Conservation (phyloP, 495 filamentous ascomycete genomes). For the Hypoxylon intermedium region DNA sequence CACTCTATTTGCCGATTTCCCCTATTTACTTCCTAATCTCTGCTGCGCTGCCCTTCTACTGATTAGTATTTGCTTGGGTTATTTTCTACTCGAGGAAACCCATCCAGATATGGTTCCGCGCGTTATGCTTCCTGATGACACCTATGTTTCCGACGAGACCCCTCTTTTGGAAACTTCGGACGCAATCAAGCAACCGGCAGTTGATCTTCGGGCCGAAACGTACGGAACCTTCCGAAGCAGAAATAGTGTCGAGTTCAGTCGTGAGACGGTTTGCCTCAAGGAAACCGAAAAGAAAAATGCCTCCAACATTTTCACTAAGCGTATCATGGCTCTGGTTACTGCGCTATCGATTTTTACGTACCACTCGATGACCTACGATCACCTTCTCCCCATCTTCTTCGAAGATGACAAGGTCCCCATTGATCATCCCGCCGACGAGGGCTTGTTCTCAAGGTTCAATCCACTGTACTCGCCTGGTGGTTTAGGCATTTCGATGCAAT, state of each 20-base stretch:
- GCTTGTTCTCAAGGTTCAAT: conserved; percentile 34
- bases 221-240: conserved; percentile 79
- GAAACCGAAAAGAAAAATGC: conserved; percentile 41
- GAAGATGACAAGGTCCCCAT: conserved; percentile 66
- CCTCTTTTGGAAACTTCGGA: conserved; percentile 76
- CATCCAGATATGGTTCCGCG: conserved; percentile 78
- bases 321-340: conserved; percentile 71
- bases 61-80: conserved; percentile 75
- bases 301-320: conserved; percentile 66
- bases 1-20: conserved; percentile 74
- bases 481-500: conserved; percentile 72
- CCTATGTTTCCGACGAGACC: conserved; percentile 66
- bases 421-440: conserved; percentile 14
- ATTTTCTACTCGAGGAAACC: conserved; percentile 77
- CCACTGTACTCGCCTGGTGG: conserved; percentile 73
- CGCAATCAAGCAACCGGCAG: conserved; percentile 70
- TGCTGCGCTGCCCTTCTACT: conserved; percentile 76
- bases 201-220: conserved; percentile 74
- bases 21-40: conserved; percentile 83
- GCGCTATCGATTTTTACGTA: conserved; percentile 85
- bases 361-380: conserved; percentile 87
- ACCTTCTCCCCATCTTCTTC: conserved; percentile 82
- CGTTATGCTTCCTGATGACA: conserved; percentile 58
- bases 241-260: conserved; percentile 56
- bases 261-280: conserved; percentile 47